Evolutionary conservation across 2,329 filamentous ascomycete species (phyloP), one percentile per base, ranked within the genome.

Genomic region (Penicillium olsonii): DNA sequence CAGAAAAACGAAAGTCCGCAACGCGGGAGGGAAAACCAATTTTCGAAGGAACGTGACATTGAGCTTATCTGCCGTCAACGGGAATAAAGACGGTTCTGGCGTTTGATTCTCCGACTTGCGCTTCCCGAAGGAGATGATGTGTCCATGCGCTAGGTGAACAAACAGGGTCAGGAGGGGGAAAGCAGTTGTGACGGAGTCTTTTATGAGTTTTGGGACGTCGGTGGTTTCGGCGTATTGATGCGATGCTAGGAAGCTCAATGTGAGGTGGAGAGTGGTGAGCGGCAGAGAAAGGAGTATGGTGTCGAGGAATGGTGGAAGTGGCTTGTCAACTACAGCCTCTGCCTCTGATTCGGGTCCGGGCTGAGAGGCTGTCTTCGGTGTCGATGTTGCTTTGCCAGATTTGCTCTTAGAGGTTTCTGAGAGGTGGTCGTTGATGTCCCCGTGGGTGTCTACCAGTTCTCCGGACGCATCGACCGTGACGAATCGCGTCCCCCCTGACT

Each of bases 151-250:
- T 19, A 77, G 63, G 43, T 76, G 73, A 20, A 77, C 65, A n/a
- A 75, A 51, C 15, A 75, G 61, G 5, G 71, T 72, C 15, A 77
- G 61, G 2, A 71, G 65, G 1, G 75, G 75, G 18, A 77, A 72
- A 0, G 73, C 69, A 8, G 69, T 59, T 24, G 69, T 62, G 2
- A 68, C 34, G 1, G 74, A 71, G 24, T 74, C 67, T 48, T 62
- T 62, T 7, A 71, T 34, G 8, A 73, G 60, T n/a, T 54, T 57
- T 14, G 61, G 50, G 5, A 70, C 37, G 4, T 66, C 57, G 44
- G 68, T 69, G 3, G 64, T 57, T 59, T 75, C 67, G 1, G 72
- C 71, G 55, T 76, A 77, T 57, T 77, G 75, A 56, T 77, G 73
- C 12, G 74, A 71, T 2, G 75, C 74, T 26, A 77, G 65, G 53